Evolutionary conservation across 495 filamentous ascomycete genomes (phyloP), one percentile per base, ranked within the genome.

Genomic region (Aspergillus homomorphus): DNA sequence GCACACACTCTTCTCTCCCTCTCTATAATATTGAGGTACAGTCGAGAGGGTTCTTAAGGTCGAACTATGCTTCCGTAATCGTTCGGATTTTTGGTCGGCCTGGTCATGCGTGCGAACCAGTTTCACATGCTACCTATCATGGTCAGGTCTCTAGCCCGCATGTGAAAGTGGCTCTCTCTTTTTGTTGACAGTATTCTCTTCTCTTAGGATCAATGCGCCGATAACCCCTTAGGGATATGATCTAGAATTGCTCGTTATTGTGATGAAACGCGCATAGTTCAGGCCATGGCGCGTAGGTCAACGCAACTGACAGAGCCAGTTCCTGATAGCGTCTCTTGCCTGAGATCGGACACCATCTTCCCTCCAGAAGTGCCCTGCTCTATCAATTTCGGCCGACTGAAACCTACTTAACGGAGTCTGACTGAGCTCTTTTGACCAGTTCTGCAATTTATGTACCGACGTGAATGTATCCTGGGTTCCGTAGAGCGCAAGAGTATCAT

Each of bases 301-400:
- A 61, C 53, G 56, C 60, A 66, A 66, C 58, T 57, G 57, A 57
- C 54, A 62, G 58, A 76, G 56, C 80, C 79, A 85, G 48, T 68
- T 63, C 66, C 73, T 66, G 19, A 85, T 56, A 15, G 64, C 62
- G 26, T 61, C 63, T 64, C 74, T 79, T 61, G 92, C 74, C 59
- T 79, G 73, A 42, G 65, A 60, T 63, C 82, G 74, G n/a, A 80
- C 85, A 4, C 83, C 85, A 5, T 79, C 65, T 62, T 93, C 88
- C 21, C 76, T 68, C 90, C 91, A 96, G 64, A 96, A 96, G 72
- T 96, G 92, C 3, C 88, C 90, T 9, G 88, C 92, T 5, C 82
- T 82, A 19, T 72, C 68, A 45, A 96, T 79, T 64, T 89, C 84
- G 26, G 78, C 73, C 54, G 71, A 76, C 6, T 69, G 67, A 56